phyloP scores from a whole-genome alignment of 2,329 filamentous ascomycete species.

The Aspergillus tanneri region DNA sequence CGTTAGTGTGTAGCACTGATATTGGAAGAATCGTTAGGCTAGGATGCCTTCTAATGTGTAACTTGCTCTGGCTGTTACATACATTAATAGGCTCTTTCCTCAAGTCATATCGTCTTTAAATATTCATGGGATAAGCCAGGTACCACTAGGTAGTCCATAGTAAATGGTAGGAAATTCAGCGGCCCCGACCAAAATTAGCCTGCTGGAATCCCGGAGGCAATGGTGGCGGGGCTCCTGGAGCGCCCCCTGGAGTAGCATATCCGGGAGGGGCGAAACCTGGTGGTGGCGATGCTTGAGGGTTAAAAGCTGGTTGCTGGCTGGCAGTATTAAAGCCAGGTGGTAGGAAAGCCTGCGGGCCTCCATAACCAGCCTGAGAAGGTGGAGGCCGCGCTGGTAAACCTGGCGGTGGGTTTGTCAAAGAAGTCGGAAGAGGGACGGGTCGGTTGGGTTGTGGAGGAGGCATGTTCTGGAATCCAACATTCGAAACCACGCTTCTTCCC shows the following conservation, averaged over 20 bases:
- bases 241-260: conserved; percentile 40
- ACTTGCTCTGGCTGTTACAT: too few species aligned
- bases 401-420: conserved; percentile 48
- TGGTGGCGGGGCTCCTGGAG: conserved; percentile 32
- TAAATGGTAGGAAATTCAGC: conserved; percentile 27
- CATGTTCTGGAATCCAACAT: conserved; percentile 43
- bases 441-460: conserved; percentile 47
- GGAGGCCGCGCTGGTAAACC: conserved; percentile 68
- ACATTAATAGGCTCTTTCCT: too few species aligned
- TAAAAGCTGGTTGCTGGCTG: conserved; percentile 30
- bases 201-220: conserved; percentile 47
- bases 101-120: too few species aligned
- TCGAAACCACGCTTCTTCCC: conserved; percentile 43
- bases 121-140: background rate
- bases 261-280: conserved; percentile 54
- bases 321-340: conserved; percentile 40
- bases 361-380: conserved; percentile 65
- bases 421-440: conserved; percentile 57
- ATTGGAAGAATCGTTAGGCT: background rate
- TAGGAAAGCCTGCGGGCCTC: conserved; percentile 54
- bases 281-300: conserved; percentile 46
- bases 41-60: conserved; percentile 3
- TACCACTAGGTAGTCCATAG: background rate
- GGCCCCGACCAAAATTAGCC: conserved; percentile 38
- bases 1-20: background rate